Evolutionary conservation across 2,329 filamentous ascomycete species (phyloP).

Genomic region (Trichoderma arundinaceum): DNA sequence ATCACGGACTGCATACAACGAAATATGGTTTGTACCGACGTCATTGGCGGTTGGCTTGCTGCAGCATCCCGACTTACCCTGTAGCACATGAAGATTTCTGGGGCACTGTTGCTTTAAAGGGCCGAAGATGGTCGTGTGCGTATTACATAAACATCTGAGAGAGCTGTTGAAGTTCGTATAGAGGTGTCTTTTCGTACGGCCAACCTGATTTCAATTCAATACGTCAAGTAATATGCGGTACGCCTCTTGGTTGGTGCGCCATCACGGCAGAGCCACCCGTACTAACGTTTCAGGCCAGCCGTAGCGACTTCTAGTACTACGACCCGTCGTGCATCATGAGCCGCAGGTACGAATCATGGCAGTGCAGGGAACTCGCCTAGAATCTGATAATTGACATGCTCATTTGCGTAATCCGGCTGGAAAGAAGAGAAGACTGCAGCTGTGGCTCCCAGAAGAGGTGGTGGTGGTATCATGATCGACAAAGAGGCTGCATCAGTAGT

Average conservation of each 20-base stretch:
- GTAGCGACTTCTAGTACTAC: neutral
- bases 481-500: constrained; percentile 4
- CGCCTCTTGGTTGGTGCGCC: neutral
- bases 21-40: neutral
- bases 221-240: no score
- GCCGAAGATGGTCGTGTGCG: no score
- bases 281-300: constrained; percentile 15
- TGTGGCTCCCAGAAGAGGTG: neutral
- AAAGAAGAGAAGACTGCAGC: neutral
- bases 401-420: neutral
- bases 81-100: no score
- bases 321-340: neutral
- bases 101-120: no score
- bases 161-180: no score
- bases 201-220: no score
- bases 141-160: no score
- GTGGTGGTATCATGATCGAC: constrained; percentile 14
- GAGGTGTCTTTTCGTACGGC: neutral
- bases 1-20: no score
- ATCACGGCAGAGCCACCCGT: neutral
- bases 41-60: neutral
- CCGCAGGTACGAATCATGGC: constrained; percentile 1
- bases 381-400: neutral
- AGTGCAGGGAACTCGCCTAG: neutral
- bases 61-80: neutral